Conservation (phyloP, 805 yeast species). For the Ogataea ganodermae region DNA sequence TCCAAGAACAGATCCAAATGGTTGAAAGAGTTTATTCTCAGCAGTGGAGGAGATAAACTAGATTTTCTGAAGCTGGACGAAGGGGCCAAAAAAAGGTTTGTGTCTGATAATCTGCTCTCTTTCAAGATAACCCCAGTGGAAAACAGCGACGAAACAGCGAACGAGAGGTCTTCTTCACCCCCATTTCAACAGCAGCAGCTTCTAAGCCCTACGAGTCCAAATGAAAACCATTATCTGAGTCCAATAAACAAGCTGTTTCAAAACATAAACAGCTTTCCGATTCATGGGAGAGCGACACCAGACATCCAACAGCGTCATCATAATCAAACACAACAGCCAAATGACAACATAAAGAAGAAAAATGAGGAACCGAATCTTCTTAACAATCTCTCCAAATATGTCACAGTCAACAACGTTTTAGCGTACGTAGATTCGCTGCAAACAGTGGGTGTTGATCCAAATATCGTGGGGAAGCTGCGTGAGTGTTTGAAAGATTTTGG, state of each 20-base stretch:
- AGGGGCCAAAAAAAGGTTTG: conserved; percentile 22
- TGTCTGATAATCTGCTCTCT: conserved; percentile 25
- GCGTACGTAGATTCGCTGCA: conserved; percentile 41
- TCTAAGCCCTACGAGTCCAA: conserved; percentile 16
- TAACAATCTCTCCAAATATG: conserved; percentile 18
- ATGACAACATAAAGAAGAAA: neutral
- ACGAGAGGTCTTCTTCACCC: conserved; percentile 9
- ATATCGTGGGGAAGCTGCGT: conserved; percentile 38
- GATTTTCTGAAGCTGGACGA: conserved; percentile 33
- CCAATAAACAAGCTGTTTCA: conserved; percentile 36
- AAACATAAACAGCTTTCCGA: conserved; percentile 32
- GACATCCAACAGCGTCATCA: conserved; percentile 14
- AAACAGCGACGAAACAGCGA: conserved; percentile 1
- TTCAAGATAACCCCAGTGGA: conserved; percentile 19
- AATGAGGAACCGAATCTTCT: conserved; percentile 16
- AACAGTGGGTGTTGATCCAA: conserved; percentile 31
- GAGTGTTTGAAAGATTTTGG: conserved; percentile 37
- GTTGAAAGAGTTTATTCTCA: conserved; percentile 58
- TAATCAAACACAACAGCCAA: conserved; percentile 1
- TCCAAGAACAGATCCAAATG: conserved; percentile 56
- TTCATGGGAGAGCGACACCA: conserved; percentile 14
- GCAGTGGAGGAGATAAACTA: conserved; percentile 29
- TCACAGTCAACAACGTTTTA: conserved; percentile 35
- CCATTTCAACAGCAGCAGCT: conserved; percentile 9
- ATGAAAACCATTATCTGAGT: conserved; percentile 25